Percentiles rank a stretch among this genome's conserved stretches.
Evolutionary conservation across 257 asterid species (phyloP).

Genomic region (Anisodus tanguticus): DNA sequence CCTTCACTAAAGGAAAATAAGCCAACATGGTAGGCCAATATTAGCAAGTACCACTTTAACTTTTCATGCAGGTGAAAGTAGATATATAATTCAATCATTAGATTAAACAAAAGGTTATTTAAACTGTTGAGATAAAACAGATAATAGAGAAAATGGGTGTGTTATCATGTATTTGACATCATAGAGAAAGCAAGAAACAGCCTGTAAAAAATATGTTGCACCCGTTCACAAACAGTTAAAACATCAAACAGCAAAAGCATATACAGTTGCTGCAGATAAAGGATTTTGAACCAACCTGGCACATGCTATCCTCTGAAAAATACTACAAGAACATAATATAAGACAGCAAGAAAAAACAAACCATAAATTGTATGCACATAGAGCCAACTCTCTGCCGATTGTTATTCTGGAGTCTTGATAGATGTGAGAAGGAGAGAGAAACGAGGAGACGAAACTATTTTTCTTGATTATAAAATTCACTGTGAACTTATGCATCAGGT

Average conservation of each 20-base stretch:
- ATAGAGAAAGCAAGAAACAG: not conserved
- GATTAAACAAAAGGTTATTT: not conserved
- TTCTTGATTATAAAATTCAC: not conserved
- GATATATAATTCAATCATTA: slow-evolving; percentile 10
- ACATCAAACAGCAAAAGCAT: not conserved
- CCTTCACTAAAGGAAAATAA: slow-evolving; percentile 70
- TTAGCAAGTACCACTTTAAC: slow-evolving; percentile 4
- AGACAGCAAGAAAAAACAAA: not conserved
- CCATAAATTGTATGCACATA: not conserved
- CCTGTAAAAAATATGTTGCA: not conserved
- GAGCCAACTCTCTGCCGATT: slow-evolving; percentile 10
- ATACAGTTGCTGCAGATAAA: slow-evolving; percentile 7
- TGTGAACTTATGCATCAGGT: too few species aligned
- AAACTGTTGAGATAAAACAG: not conserved
- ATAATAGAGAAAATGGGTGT: not conserved
- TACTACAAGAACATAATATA: not conserved
- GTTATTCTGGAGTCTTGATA: not conserved
- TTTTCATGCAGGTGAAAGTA: slow-evolving; percentile 13
- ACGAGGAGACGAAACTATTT: not conserved
- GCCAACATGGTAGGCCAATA: slow-evolving; percentile 10
- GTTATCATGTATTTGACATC: not conserved
- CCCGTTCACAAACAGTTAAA: not conserved
- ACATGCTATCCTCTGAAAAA: slow-evolving; percentile 15
- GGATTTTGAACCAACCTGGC: slow-evolving; percentile 15
- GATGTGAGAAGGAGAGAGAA: not conserved